Conservation (phyloP, 208 protist genomes). For the Endotrypanum monterogeii region DNA sequence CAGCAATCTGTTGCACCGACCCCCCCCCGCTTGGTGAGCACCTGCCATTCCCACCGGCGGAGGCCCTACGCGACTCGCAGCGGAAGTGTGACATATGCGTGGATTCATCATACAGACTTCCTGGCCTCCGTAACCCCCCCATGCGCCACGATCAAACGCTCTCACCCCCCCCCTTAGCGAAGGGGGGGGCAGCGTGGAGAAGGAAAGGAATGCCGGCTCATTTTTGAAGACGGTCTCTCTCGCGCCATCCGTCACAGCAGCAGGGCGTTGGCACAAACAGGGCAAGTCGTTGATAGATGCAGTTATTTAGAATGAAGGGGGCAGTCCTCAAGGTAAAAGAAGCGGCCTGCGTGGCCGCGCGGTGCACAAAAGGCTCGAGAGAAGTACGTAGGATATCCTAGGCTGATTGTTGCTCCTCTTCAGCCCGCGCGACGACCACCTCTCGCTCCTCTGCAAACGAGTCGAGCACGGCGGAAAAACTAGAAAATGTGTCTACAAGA, state of each 20-base stretch:
- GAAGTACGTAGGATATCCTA: background rate
- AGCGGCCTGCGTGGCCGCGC: background rate
- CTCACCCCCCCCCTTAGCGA: background rate
- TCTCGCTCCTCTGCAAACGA: slow-evolving; percentile 32
- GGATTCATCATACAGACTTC: background rate
- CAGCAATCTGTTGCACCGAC: background rate
- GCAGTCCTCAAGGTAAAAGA: background rate
- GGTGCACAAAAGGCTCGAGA: background rate
- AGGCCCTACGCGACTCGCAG: background rate
- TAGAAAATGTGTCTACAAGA: slow-evolving; percentile 18
- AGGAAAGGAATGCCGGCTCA: background rate
- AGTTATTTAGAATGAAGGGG: background rate
- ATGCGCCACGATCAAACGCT: background rate
- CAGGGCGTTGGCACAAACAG: background rate
- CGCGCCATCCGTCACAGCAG: background rate
- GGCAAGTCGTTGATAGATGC: background rate
- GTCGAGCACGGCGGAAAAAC: slow-evolving; percentile 18
- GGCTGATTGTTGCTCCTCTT: slow-evolving; percentile 4
- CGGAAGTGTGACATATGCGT: background rate
- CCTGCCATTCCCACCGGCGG: background rate
- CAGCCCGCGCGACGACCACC: slow-evolving; percentile 17
- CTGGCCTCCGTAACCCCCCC: background rate
- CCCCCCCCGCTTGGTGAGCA: background rate
- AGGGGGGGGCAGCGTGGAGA: background rate
- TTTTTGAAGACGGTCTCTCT: background rate